Percentiles rank a stretch among this genome's conserved stretches.
phyloP scores from a whole-genome alignment of 2,329 filamentous ascomycete species.

The Xylariaceae sp. region DNA sequence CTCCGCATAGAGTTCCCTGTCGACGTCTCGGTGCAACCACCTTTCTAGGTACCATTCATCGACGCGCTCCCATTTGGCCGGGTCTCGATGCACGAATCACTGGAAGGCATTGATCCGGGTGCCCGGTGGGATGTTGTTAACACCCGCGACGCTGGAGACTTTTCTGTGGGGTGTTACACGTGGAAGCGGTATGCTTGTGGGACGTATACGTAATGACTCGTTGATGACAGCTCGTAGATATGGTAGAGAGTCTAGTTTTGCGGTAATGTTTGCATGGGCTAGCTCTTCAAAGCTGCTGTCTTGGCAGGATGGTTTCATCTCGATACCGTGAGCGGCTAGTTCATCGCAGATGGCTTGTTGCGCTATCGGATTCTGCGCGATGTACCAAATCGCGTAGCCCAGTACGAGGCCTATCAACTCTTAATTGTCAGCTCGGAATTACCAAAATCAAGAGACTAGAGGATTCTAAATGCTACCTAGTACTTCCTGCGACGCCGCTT shows the following conservation, averaged over 20 bases:
- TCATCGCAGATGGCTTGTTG: neutral
- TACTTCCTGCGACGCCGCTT: too few species aligned
- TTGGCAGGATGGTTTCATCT: neutral
- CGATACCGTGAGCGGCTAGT: neutral
- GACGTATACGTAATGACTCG: constrained; percentile 9
- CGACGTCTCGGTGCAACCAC: constrained; percentile 1
- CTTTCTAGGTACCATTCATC: constrained; percentile 8
- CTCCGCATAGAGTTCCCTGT: neutral
- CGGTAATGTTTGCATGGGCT: too few species aligned
- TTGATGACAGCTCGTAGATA: constrained; percentile 7
- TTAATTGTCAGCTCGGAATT: neutral
- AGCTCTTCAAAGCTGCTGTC: neutral
- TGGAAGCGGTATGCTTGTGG: constrained; percentile 10
- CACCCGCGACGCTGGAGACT: neutral
- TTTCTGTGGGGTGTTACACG: constrained; percentile 4
- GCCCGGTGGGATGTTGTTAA: constrained; percentile 5
- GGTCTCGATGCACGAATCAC: constrained; percentile 13
- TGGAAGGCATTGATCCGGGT: constrained; percentile 10
- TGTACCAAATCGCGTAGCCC: constrained; percentile 2
- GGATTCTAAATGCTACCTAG: too few species aligned
- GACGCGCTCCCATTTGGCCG: constrained; percentile 2
- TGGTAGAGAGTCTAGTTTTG: constrained; percentile 1
- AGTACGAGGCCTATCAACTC: constrained; percentile 6
- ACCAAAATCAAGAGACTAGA: too few species aligned
- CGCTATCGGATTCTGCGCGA: constrained; percentile 2